Base-by-base conservation (phyloP, 2,329 filamentous ascomycete species). In the Fusarium acutatum region DNA sequence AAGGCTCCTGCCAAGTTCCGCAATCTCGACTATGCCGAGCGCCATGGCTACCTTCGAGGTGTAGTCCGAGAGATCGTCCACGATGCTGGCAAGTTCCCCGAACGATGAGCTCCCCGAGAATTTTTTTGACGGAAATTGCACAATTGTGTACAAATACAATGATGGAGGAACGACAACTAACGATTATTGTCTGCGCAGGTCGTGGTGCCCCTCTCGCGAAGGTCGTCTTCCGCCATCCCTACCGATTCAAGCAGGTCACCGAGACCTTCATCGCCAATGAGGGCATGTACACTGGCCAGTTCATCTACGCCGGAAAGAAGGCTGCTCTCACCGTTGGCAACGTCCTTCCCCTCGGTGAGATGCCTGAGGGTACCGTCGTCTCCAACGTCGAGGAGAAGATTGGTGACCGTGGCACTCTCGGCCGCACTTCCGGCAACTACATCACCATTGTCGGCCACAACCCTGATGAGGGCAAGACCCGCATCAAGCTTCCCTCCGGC, bases 221-320 rank as follows among this genome's bases (percentile, higher is more conserved):
- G 88, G 95, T 99, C 83, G 88, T 91, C 81, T 99, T 99, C 94
- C 95, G 96, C 82, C 94, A 97, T 88, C 95, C 96, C 82, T 99
- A 99, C 93, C 91, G 92, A 87, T 98, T 94, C 93, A 97, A 97
- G 92, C 92, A 95, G 85, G 89, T 95, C 86, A 96, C 93, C 86
- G 95, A 99, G 93, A 99, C 96, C 81, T 98, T 99, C 93, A 99
- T 99, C 84, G 96, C 96, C 88, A 99, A 98, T 89, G 96, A 98
- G 91, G 96, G 96, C 89, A 98, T 98, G 95, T 99, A 98, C 94
- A 98, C 96, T 79, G 96, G 96, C 85, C 96, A 99, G 88, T 99
- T 99, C 91, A 95, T 99, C 93, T 99, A 99, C 88, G 96, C 96
- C 84, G 96, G 96, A 85, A 99, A 99, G 94, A 96, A 97, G 89